Conservation (phyloP, 108 stramenopile species). For the Cyclotella sp. region DNA sequence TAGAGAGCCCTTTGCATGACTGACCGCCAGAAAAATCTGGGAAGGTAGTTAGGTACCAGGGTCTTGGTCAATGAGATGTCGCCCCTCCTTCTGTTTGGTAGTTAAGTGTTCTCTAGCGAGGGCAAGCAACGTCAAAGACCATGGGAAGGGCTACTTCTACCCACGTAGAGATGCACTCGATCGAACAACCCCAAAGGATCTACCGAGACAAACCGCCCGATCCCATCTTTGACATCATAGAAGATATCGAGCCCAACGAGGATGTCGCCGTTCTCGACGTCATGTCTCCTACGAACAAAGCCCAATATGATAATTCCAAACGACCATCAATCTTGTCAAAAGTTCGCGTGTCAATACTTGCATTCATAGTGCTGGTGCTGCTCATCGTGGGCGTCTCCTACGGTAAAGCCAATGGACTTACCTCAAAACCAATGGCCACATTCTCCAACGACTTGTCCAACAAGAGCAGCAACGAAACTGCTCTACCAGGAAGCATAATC, state of each 20-base stretch:
- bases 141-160: no score
- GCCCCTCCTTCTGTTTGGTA: no score
- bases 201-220: background rate
- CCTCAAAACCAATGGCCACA: background rate
- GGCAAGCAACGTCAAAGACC: no score
- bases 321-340: background rate
- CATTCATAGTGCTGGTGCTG: background rate
- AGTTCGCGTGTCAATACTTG: background rate
- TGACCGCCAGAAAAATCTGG: no score
- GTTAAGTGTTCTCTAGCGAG: no score
- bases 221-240: background rate
- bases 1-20: no score
- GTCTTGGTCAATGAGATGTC: no score
- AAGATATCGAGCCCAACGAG: background rate
- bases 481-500: slow-evolving; percentile 9
- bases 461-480: background rate
- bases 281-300: background rate
- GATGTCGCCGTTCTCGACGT: background rate
- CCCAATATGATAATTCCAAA: background rate
- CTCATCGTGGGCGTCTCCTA: background rate
- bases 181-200: background rate
- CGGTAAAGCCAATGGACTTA: background rate
- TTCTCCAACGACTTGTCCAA: background rate
- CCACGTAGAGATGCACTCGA: background rate
- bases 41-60: no score